Base-by-base conservation (phyloP, 2,329 filamentous ascomycete genomes). In the Diaporthe sp. region DNA sequence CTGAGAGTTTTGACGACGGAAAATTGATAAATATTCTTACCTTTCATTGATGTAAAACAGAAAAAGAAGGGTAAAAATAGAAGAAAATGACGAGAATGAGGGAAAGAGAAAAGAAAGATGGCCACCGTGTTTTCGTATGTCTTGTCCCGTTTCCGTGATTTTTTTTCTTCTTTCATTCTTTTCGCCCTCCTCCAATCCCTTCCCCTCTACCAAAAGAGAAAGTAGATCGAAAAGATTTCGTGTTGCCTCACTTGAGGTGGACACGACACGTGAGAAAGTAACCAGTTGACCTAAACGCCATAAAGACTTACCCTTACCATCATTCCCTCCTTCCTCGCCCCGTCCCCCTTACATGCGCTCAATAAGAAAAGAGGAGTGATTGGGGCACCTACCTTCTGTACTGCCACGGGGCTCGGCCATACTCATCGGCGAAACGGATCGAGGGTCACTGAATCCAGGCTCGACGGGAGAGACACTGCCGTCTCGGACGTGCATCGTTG, bases 201-300 rank as follows among this genome's bases (percentile, higher is more conserved):
- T 31, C 25, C 25, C 10, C 28, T 13, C 12, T 13, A 4, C 15
- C 51, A 55, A 39, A 13, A 53, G 44, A 17, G 1, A 39, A 10
- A 39, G 37, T 39, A 39, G 37, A 39, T 39, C 12, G 37, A 39
- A 39, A 39, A 39, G 3, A 39, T 17, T n/a, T 13, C n/a, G 2
- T 37, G 25, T 22, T 60, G 53, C 53, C 53, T 71, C 68, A 49
- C 25, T 71, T 17, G 39, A 60, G 68, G 19, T 49, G 37, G 39
- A 22, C n/a, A 34, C 28, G 28, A 34, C 28, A 17, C 22, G 3
- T 34, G 13, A 13, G 28, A 4, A 10, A 28, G 34, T 34, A 34
- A 34, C 7, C 7, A 34, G 34, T 34, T 34, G 34, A n/a, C 37
- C 37, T 6, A 28, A 25, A 28, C 34, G 46, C 55, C 62, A 15